Evolutionary conservation across 345 rosid species (phyloP).

Genomic region (Cardiospermum halicacabum): DNA sequence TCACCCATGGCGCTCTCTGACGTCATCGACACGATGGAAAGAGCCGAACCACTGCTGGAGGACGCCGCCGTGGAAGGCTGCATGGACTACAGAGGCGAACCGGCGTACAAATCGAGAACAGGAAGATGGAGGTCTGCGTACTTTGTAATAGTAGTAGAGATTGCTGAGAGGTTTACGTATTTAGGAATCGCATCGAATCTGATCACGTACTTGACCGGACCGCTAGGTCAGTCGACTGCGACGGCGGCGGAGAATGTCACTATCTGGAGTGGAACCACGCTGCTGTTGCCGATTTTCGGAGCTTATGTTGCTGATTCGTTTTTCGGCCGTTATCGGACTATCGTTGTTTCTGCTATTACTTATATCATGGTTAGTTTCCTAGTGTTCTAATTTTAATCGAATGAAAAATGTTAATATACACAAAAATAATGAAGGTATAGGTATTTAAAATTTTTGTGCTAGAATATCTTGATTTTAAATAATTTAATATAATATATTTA

Average conservation of each 20-base stretch:
- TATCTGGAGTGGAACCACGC: conserved; percentile 41
- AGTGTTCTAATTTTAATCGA: too few relatives aligned
- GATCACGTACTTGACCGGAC: conserved; percentile 41
- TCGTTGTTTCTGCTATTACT: conserved; percentile 34
- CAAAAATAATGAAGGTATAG: too few relatives aligned
- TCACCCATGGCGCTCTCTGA: too few relatives aligned
- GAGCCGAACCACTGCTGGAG: conserved; percentile 8
- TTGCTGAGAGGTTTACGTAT: conserved; percentile 44
- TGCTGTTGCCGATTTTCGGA: conserved; percentile 43
- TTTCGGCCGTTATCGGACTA: conserved; percentile 47
- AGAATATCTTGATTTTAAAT: too few relatives aligned
- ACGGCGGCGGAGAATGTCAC: conserved; percentile 45
- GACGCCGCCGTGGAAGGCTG: conserved; percentile 26
- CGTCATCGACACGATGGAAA: too few relatives aligned
- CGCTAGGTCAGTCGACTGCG: conserved; percentile 40
- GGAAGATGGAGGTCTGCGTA: conserved; percentile 46
- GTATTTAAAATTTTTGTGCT: too few relatives aligned
- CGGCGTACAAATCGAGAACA: conserved; percentile 24
- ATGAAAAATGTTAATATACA: too few relatives aligned
- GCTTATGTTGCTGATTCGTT: conserved; percentile 46
- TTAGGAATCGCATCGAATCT: conserved; percentile 42
- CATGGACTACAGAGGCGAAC: conserved; percentile 28
- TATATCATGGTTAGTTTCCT: conserved; percentile 30
- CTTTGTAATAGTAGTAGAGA: conserved; percentile 44
- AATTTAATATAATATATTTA: too few relatives aligned